A percentile compares a stretch with the other conserved stretches of the same genome.
phyloP scores from a whole-genome alignment of 768 basidiomycete species.

The Pleurotus ostreatus region DNA sequence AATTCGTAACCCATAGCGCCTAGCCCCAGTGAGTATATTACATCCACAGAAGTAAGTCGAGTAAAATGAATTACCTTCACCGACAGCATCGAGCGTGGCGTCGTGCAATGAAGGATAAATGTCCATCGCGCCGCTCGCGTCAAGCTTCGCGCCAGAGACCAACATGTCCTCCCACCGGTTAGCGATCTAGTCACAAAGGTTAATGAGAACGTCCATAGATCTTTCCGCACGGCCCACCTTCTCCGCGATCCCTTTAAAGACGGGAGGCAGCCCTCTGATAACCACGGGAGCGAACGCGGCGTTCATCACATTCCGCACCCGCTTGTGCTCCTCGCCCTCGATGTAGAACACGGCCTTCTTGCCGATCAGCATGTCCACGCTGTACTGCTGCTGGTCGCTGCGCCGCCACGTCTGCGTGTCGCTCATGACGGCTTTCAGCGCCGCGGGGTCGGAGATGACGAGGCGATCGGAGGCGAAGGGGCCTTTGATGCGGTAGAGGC shows the following conservation, averaged over 20 bases:
- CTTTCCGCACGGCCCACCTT: background rate
- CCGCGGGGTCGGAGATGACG: conserved; percentile 9
- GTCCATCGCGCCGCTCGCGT: conserved; percentile 7
- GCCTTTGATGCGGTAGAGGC: conserved; percentile 11
- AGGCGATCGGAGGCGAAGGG: conserved; percentile 9
- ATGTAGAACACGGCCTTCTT: conserved; percentile 7
- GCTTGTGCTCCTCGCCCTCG: conserved; percentile 4
- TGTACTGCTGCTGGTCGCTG: conserved; percentile 7
- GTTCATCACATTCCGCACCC: conserved; percentile 12
- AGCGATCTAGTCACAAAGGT: background rate
- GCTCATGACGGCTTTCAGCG: conserved; percentile 10
- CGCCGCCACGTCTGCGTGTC: conserved; percentile 4
- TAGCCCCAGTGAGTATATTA: background rate
- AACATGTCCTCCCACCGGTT: conserved; percentile 7
- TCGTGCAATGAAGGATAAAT: conserved; percentile 6
- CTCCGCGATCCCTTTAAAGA: conserved; percentile 6
- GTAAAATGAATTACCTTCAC: background rate
- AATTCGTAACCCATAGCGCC: conserved; percentile 11
- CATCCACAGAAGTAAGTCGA: background rate
- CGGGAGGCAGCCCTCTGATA: conserved; percentile 8
- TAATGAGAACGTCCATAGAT: background rate
- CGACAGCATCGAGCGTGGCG: conserved; percentile 7
- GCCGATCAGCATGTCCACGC: conserved; percentile 8
- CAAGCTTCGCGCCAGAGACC: background rate
- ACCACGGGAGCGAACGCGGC: conserved; percentile 10